Evolutionary conservation across 2,329 filamentous ascomycete species (phyloP).

Genomic region (Paraphoma chrysanthemicola): DNA sequence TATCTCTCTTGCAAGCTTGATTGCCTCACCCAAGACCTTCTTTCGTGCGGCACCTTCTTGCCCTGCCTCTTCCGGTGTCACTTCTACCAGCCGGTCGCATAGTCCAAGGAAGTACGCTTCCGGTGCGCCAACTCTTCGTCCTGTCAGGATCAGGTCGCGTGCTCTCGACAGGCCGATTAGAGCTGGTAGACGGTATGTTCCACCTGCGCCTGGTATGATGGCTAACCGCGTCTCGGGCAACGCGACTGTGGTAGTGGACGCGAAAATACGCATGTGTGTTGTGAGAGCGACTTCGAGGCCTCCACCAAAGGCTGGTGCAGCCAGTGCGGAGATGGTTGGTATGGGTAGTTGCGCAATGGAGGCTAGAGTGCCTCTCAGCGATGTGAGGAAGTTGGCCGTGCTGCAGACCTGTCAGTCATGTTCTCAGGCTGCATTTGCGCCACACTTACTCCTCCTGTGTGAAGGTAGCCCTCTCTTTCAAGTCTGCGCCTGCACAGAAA

Average conservation of each 20-base stretch:
- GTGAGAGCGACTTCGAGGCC: conserved; percentile 91
- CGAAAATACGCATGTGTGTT: conserved; percentile 87
- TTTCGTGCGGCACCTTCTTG: conserved; percentile 65
- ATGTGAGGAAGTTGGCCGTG: conserved; percentile 77
- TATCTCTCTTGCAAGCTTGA: conserved; percentile 81
- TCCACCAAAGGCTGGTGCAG: conserved; percentile 86
- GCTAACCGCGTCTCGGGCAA: conserved; percentile 91
- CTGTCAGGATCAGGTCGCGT: conserved; percentile 89
- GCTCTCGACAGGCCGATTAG: conserved; percentile 82
- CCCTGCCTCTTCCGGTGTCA: conserved; percentile 65
- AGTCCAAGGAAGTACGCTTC: conserved; percentile 94
- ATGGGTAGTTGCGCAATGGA: conserved; percentile 78
- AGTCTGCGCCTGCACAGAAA: conserved; percentile 93
- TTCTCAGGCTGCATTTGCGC: neutral
- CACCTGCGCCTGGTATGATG: conserved; percentile 94
- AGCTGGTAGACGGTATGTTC: conserved; percentile 83
- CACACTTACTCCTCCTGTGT: conserved; percentile 74
- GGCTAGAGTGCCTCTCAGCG: conserved; percentile 78
- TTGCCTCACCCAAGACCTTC: conserved; percentile 75
- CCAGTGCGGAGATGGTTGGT: conserved; percentile 88
- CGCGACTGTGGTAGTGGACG: conserved; percentile 77
- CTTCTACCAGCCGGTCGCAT: conserved; percentile 87
- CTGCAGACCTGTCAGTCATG: conserved; percentile 54
- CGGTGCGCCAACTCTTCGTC: conserved; percentile 78
- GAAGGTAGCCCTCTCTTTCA: conserved; percentile 86